Base-by-base conservation (phyloP, 2,329 filamentous ascomycete species). In the Endothia cerciana region DNA sequence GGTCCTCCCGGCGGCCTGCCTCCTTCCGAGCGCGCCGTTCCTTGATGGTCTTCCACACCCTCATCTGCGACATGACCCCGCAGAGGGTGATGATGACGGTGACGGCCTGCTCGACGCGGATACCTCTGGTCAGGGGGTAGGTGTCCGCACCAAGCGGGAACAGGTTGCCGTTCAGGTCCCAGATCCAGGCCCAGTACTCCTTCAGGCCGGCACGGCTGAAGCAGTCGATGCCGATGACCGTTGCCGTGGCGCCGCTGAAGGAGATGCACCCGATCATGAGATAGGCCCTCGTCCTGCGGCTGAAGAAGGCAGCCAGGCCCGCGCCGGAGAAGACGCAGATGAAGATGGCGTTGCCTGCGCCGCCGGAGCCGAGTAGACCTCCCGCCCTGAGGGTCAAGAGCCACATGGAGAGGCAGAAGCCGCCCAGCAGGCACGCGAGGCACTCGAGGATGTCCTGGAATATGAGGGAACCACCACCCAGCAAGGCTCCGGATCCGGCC, bases 151-250 rank as follows among this genome's bases (percentile, higher is more conserved):
- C 85, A 2, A 93, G 79, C 0, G 94, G 94, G 72, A 98, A 98
- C 0, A 93, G 80, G 60, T 91, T 83, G 51, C 88, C 81, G 75
- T 97, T 97, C 47, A 98, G 78, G 56, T 81, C 81, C 94, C 94
- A 98, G 45, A 97, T 83, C 75, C 96, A 98, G 6, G 92, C 85
- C 94, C 94, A 98, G 71, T 97, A 97, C 76, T 98, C 94, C 76
- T 97, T 97, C 72, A 97, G 80, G 0, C 94, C 94, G n/a, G 93
- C 93, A 69, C 88, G 84, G 72, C 89, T 94, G 72, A 94, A 96
- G 77, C 93, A 97, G 75, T 98, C 94, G 65, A 98, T 91, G 2
- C 94, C 94, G 2, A 98, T 78, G 17, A 97, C 86, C 0, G 90
- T 83, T 3, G 87, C 87, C 0, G 93, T 97, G 3, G 93, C 90